Evolutionary conservation across 768 basidiomycete species (phyloP), one percentile per base, ranked within the genome.

Genomic region (Xerocomus potaroensis): DNA sequence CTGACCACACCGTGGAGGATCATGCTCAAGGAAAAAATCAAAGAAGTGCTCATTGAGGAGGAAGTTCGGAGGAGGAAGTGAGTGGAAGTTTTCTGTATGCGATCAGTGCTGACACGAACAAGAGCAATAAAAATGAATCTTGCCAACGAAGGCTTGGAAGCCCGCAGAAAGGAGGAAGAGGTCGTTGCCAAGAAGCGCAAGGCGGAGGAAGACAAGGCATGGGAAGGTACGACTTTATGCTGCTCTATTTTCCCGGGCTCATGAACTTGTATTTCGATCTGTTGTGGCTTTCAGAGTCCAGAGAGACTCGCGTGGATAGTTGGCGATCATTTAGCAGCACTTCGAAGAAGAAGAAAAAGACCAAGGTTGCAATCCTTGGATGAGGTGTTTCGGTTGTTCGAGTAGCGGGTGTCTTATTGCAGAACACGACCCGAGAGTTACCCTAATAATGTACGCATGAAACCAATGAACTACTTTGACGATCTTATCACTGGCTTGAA

Each of bases 111-210:
- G 31, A 54, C 50, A 26, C 22, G 18, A n/a, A n/a, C 4, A 53
- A 91, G 90, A 60, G 88, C 91, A 1, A 69, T 91, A 58, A 92
- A 92, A 73, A 82, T 91, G 81, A 91, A 91, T 61, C 66, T 93
- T 45, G 91, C 91, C 8, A 93, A 93, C 56, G 91, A 93, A 65
- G 91, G 91, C 3, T 71, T 93, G 5, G 92, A 95, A 62, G 93
- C 93, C n/a, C 77, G 84, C 58, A 89, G 86, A 74, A 92, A 91
- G 62, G 92, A 96, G 43, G 90, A 91, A 47, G 93, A 93, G 55
- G 75, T 86, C 10, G 68, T 74, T 19, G 59, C 80, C 29, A 82
- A 68, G 70, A 95, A 95, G 66, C 77, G 92, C 44, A 95, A 95
- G 68, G 85, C 77, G 1, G 91, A 94, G 56, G 89, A 93, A 6